Conservation (phyloP, 2,329 filamentous ascomycete genomes). For the Diplocarpon mali region DNA sequence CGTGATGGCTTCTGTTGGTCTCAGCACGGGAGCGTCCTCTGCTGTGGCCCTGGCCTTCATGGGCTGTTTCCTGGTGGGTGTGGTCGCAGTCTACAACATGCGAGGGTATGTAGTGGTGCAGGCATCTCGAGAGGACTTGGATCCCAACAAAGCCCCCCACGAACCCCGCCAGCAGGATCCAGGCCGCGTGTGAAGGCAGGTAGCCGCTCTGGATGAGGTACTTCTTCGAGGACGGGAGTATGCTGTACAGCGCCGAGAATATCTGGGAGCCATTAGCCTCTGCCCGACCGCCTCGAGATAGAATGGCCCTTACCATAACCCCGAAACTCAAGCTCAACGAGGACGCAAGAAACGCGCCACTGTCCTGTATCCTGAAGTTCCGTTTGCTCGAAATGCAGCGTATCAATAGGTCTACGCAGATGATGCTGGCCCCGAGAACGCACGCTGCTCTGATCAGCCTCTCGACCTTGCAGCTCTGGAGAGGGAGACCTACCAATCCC, state of each 20-base stretch:
- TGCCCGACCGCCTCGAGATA: not conserved
- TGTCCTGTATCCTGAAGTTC: constrained; percentile 80
- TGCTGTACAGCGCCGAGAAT: constrained; percentile 84
- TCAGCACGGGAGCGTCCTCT: constrained; percentile 9
- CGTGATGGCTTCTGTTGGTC: constrained; percentile 3
- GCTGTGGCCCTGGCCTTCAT: constrained; percentile 18
- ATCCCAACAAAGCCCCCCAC: constrained; percentile 64
- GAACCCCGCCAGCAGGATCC: constrained; percentile 60
- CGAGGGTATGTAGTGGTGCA: constrained; percentile 66
- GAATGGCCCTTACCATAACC: constrained; percentile 65
- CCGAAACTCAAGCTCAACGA: constrained; percentile 90
- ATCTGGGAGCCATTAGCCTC: constrained; percentile 41
- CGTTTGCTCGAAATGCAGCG: constrained; percentile 60
- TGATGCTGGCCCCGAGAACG: constrained; percentile 67
- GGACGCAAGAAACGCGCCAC: constrained; percentile 74
- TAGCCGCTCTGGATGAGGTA: constrained; percentile 64
- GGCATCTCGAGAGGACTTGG: constrained; percentile 57
- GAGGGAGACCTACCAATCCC: constrained; percentile 45
- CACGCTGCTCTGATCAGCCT: constrained; percentile 36
- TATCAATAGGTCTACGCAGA: constrained; percentile 74
- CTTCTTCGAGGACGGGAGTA: constrained; percentile 75
- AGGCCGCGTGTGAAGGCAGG: constrained; percentile 53
- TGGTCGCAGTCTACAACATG: constrained; percentile 76
- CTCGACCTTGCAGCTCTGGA: constrained; percentile 3
- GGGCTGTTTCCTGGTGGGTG: constrained; percentile 46